These are phyloP conservation scores for Achlya hypogyna DNA, from an alignment of 352 stramenopile genomes.

Conservation along the genomic window DNA sequence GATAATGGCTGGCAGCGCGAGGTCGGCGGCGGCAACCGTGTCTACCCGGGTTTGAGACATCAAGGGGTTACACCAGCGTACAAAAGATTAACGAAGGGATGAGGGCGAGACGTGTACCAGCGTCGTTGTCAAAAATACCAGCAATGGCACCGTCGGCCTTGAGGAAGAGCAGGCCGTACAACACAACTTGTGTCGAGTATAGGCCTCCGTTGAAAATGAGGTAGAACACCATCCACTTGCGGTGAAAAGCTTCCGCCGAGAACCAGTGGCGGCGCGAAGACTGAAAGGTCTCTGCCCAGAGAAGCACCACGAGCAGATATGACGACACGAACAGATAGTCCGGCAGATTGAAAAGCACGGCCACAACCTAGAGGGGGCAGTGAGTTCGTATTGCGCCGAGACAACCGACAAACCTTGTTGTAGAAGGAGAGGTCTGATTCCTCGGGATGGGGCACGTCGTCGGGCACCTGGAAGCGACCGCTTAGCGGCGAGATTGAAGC, in stretches of 20 bases:
- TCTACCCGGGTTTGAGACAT: conserved; percentile 56
- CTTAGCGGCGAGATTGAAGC: conserved; percentile 20
- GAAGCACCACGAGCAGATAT: conserved; percentile 84
- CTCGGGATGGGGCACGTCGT: conserved; percentile 22
- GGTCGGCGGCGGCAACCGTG: conserved; percentile 72
- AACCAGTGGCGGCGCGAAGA: conserved; percentile 88
- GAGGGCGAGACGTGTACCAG: background rate
- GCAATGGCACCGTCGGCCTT: conserved; percentile 45
- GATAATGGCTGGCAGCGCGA: conserved; percentile 84
- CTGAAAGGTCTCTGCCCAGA: conserved; percentile 87
- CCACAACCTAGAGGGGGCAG: conserved; percentile 36
- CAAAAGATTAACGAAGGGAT: conserved; percentile 6
- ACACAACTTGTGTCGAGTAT: conserved; percentile 80
- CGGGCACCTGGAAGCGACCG: conserved; percentile 8
- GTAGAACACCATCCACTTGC: conserved; percentile 88
- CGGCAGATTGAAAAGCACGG: conserved; percentile 88
- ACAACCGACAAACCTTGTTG: conserved; percentile 43
- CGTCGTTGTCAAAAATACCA: conserved; percentile 71
- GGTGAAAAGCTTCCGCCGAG: conserved; percentile 68
- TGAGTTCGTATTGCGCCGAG: background rate
- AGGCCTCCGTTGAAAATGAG: conserved; percentile 85
- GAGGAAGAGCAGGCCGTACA: conserved; percentile 86
- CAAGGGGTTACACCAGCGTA: background rate
- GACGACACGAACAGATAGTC: conserved; percentile 88
- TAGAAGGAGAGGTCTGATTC: conserved; percentile 78